A percentile compares a stretch with the other conserved stretches of the same genome.
Conservation (phyloP, 257 asterid genomes). For the Ballota nigra region DNA sequence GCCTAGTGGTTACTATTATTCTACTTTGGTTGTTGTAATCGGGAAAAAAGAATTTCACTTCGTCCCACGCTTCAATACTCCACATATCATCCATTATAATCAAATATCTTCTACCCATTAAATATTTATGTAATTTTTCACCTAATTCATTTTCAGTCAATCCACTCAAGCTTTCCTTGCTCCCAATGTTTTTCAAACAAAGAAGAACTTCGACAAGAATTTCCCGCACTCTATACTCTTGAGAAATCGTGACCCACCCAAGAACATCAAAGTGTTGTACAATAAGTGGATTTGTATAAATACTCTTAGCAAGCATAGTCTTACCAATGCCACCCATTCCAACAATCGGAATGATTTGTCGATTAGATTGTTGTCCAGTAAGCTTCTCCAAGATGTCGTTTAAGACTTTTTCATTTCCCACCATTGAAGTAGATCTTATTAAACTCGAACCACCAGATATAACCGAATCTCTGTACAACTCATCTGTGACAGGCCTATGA, state of each 20-base stretch:
- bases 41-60: not conserved
- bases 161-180: not conserved
- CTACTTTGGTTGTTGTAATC: not conserved
- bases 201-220: not conserved
- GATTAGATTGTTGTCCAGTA: not conserved
- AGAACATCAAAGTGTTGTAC: not conserved
- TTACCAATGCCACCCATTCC: conserved; percentile 9
- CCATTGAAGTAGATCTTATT: not conserved
- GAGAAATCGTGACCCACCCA: not conserved
- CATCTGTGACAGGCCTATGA: not conserved
- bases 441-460: too few relatives aligned
- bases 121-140: not conserved
- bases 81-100: not conserved
- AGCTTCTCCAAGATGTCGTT: not conserved
- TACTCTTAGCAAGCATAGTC: not conserved
- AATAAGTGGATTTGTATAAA: not conserved
- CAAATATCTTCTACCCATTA: not conserved
- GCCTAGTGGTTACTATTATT: not conserved
- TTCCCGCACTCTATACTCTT: not conserved
- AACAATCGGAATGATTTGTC: not conserved
- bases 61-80: not conserved
- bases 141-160: not conserved
- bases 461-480: not conserved
- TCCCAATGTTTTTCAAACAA: not conserved
- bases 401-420: not conserved